A percentile compares a stretch with the other conserved stretches of the same genome.
Conservation (phyloP, 176 grass and related monocot genomes). For the Oryza rufipogon region DNA sequence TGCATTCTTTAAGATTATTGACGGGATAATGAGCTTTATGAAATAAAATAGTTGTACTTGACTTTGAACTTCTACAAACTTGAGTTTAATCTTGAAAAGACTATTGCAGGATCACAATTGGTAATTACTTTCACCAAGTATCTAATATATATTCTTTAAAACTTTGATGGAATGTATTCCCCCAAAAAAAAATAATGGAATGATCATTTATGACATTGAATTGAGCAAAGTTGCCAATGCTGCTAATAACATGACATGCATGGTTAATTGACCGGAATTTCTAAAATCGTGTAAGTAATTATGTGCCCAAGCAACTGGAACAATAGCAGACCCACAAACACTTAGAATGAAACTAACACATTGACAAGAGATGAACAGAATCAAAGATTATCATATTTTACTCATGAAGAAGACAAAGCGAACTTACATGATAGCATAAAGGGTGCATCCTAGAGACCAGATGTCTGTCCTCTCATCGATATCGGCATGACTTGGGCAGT, state of each 20-base stretch:
- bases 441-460: slow-evolving; percentile 93
- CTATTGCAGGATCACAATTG: slow-evolving; percentile 11
- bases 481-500: slow-evolving; percentile 84
- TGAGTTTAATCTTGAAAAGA: slow-evolving; percentile 7
- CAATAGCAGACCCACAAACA: not conserved
- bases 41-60: slow-evolving; percentile 12
- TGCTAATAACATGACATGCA: not conserved
- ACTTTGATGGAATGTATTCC: not conserved
- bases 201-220: slow-evolving; percentile 12
- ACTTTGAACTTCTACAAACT: slow-evolving; percentile 1
- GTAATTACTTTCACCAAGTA: not conserved
- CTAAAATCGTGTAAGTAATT: not conserved
- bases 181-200: not conserved
- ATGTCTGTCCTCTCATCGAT: slow-evolving; percentile 95
- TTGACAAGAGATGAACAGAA: slow-evolving; percentile 12
- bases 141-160: not conserved
- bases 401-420: slow-evolving; percentile 3
- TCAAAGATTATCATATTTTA: not conserved
- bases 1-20: not conserved
- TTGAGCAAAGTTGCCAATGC: not conserved
- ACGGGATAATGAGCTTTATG: not conserved
- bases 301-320: not conserved
- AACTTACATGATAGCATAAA: slow-evolving; percentile 93
- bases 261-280: not conserved
- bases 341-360: not conserved